These are phyloP conservation scores for Zasmidium cellare DNA, from an alignment of 2,329 filamentous ascomycete genomes.

Conservation along the genomic window DNA sequence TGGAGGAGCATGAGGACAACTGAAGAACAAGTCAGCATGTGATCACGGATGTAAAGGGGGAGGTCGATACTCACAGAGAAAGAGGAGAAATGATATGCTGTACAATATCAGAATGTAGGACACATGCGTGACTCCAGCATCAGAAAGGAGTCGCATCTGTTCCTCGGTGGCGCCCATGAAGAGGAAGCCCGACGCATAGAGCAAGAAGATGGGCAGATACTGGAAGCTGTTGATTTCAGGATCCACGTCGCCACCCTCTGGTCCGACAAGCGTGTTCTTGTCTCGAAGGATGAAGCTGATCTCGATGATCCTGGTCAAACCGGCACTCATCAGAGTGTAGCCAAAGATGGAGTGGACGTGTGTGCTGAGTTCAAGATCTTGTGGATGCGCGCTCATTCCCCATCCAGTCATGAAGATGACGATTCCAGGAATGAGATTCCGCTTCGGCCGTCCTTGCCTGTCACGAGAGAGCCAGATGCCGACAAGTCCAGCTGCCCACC, in stretches of 20 bases:
- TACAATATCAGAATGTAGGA: conserved; percentile 90
- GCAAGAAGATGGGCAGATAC: conserved; percentile 51
- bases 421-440: conserved; percentile 89
- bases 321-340: conserved; percentile 91
- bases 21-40: conserved; percentile 28
- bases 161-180: conserved; percentile 98
- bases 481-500: conserved; percentile 91
- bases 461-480: conserved; percentile 90
- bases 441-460: conserved; percentile 79
- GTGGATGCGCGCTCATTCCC: conserved; percentile 91
- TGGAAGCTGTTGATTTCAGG: conserved; percentile 54
- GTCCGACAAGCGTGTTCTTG: conserved; percentile 43
- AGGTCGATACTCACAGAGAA: conserved; percentile 66
- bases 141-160: conserved; percentile 78
- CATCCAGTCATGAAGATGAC: conserved; percentile 91
- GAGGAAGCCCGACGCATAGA: conserved; percentile 89
- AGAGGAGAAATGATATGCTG: conserved; percentile 85
- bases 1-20: conserved; percentile 81
- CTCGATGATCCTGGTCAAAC: conserved; percentile 81
- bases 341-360: conserved; percentile 89
- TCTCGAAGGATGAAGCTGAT: conserved; percentile 85
- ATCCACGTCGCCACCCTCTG: conserved; percentile 32
- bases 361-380: conserved; percentile 77
- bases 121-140: conserved; percentile 79
- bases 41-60: neutral